These are phyloP conservation scores for Trypanosomatidae sp. DNA, from an alignment of 208 protist species.

Conservation along the genomic window DNA sequence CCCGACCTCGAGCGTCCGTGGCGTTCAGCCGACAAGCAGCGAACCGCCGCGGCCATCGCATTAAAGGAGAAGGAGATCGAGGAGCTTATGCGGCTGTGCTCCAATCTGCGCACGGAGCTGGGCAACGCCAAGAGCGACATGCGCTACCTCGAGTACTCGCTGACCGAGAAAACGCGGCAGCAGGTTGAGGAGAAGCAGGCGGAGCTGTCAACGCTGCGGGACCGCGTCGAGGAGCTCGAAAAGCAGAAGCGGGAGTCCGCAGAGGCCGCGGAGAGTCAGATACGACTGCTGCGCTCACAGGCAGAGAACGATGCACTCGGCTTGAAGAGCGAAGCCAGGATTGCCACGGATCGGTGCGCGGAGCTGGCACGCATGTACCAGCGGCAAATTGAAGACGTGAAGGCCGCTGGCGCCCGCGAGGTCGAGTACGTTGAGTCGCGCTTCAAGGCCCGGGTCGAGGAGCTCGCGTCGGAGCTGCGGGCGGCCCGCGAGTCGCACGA, in stretches of 20 bases:
- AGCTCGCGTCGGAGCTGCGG: conserved; percentile 62
- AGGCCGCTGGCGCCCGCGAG: conserved; percentile 55
- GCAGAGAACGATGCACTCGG: conserved; percentile 63
- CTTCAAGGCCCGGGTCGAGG: conserved; percentile 53
- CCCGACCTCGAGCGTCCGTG: conserved; percentile 88
- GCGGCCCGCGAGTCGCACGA: conserved; percentile 43
- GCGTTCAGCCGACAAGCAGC: conserved; percentile 54
- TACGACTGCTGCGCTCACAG: conserved; percentile 67
- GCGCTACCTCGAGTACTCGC: conserved; percentile 62
- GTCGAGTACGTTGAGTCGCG: conserved; percentile 72
- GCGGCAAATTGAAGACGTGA: conserved; percentile 80
- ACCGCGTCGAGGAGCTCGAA: conserved; percentile 30
- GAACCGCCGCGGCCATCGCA: conserved; percentile 41
- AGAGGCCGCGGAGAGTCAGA: conserved; percentile 64
- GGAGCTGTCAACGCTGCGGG: conserved; percentile 32
- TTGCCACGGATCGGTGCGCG: conserved; percentile 45
- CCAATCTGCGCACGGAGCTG: conserved; percentile 73
- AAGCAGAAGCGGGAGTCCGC: conserved; percentile 41
- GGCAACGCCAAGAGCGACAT: conserved; percentile 73
- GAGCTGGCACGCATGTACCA: conserved; percentile 59
- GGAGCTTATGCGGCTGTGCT: conserved; percentile 77
- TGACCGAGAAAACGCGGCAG: conserved; percentile 51
- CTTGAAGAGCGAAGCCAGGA: conserved; percentile 51
- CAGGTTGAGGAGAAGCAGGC: conserved; percentile 54
- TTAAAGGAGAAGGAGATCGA: conserved; percentile 91